Conservation (phyloP, 2,329 filamentous ascomycete species). For the Aspergillus fijiensis region DNA sequence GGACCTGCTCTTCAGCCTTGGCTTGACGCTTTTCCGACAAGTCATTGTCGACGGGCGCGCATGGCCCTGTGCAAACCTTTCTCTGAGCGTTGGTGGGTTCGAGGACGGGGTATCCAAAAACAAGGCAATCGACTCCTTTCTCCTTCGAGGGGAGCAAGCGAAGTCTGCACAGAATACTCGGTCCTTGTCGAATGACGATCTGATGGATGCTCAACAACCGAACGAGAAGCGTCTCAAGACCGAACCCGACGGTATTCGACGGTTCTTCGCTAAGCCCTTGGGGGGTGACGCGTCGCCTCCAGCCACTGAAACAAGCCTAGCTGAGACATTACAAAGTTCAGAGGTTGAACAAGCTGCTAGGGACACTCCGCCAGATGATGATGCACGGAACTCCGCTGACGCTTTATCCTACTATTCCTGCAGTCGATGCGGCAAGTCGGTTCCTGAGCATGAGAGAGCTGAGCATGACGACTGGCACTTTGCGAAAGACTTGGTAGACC, state of each 20-base stretch:
- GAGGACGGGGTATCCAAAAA: slow-evolving; percentile 84
- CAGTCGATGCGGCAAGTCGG: slow-evolving; percentile 62
- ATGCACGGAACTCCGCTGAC: not conserved
- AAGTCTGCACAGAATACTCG: slow-evolving; percentile 42
- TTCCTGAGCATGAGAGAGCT: slow-evolving; percentile 60
- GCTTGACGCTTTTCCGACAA: slow-evolving; percentile 73
- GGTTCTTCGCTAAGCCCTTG: slow-evolving; percentile 55
- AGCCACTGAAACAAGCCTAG: not conserved
- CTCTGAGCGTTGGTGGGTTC: slow-evolving; percentile 84
- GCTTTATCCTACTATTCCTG: slow-evolving; percentile 51
- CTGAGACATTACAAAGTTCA: not conserved
- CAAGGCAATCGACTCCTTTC: slow-evolving; percentile 78
- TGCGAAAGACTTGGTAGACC: slow-evolving; percentile 77
- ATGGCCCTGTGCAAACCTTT: slow-evolving; percentile 92
- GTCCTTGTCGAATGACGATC: slow-evolving; percentile 16
- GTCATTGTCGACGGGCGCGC: slow-evolving; percentile 73
- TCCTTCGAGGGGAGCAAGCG: slow-evolving; percentile 66
- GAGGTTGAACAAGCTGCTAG: not conserved
- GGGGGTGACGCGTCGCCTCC: slow-evolving; percentile 10
- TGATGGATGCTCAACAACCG: slow-evolving; percentile 17
- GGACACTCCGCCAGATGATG: not conserved
- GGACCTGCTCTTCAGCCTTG: slow-evolving; percentile 68
- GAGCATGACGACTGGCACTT: slow-evolving; percentile 95
- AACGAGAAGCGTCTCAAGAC: slow-evolving; percentile 48
- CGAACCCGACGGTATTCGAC: slow-evolving; percentile 55